Conservation (phyloP, 495 filamentous ascomycete species). For the Neurospora intermedia region DNA sequence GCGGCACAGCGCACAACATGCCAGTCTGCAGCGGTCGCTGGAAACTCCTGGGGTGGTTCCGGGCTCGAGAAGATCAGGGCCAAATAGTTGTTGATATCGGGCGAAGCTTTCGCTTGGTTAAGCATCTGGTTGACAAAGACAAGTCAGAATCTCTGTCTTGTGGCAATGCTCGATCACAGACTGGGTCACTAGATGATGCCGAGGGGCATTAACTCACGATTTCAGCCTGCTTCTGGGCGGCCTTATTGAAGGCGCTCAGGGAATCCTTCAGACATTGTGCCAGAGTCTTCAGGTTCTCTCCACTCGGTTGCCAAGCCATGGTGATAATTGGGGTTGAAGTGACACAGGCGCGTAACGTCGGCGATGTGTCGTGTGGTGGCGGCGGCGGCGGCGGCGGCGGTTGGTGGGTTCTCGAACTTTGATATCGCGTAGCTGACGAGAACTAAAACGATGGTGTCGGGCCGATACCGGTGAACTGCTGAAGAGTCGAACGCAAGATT, state of each 20-base stretch:
- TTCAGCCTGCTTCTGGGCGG: slow-evolving; percentile 74
- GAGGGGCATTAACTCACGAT: slow-evolving; percentile 31
- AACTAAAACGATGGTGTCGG: background rate
- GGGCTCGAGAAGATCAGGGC: slow-evolving; percentile 76
- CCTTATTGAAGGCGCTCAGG: slow-evolving; percentile 67
- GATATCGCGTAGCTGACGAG: background rate
- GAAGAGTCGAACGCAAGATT: background rate
- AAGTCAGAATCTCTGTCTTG: slow-evolving; percentile 13
- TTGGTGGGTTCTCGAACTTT: background rate
- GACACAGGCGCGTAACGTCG: background rate
- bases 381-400: background rate
- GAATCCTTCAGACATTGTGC: slow-evolving; percentile 85
- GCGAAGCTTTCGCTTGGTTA: slow-evolving; percentile 74
- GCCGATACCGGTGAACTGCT: slow-evolving; percentile 1
- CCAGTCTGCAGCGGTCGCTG: slow-evolving; percentile 47
- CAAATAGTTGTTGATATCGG: slow-evolving; percentile 95
- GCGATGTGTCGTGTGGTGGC: slow-evolving; percentile 2
- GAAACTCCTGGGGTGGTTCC: slow-evolving; percentile 46
- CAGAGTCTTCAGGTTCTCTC: slow-evolving; percentile 77
- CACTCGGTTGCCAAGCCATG: slow-evolving; percentile 91
- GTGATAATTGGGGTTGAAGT: slow-evolving; percentile 6
- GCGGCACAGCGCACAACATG: slow-evolving; percentile 74
- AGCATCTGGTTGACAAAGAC: slow-evolving; percentile 60
- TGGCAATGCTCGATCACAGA: background rate
- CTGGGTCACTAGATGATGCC: background rate